Evolutionary conservation across 2,329 filamentous ascomycete species (phyloP), one percentile per base, ranked within the genome.

Genomic region (Penicillium glabrum): DNA sequence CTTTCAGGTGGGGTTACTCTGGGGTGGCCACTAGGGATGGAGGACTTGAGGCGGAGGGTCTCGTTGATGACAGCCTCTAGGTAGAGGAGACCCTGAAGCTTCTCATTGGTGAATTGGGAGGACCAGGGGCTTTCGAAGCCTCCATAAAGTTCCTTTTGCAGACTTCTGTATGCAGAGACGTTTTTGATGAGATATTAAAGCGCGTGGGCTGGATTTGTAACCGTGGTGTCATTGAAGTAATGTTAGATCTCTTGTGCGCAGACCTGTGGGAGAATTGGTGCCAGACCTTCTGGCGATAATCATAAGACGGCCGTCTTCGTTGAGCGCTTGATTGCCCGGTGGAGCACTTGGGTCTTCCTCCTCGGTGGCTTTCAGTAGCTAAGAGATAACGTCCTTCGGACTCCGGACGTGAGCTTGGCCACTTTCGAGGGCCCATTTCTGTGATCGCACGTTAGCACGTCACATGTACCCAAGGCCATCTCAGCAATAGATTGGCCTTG

Each of bases 281-380:
- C 24, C 35, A 3, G 13, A 58, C 52, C 56, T 58, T 45, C 59
- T 51, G 35, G 45, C 53, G 4, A 54, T 33, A 14, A 59, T 51
- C 5, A 43, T 54, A 5, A 61, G 56, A 19, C 47, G 46, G 7
- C 53, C 48, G n/a, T 57, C 56, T 16, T 61, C 45, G 11, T 57
- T 45, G 10, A 59, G 57, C 14, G 50, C 53, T 23, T 39, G 26
- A 14, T 50, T 21, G 0, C 66, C 70, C 5, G 71, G 72, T 6
- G 74, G 63, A 1, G 73, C 74, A 3, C 69, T 70, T 1, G 62
- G 55, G 24, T 77, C 72, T 19, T 73, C 72, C 16, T 77, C 74
- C 14, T 70, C 66, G 5, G 71, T 61, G 5, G 75, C 73, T 51
- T 76, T 77, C 19, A 77, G 46, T 5, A 79, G 61, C 75, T 75